A percentile compares a stretch with the other conserved stretches of the same genome.
phyloP scores from a whole-genome alignment of 257 asterid species.

The Solanum commersonii region DNA sequence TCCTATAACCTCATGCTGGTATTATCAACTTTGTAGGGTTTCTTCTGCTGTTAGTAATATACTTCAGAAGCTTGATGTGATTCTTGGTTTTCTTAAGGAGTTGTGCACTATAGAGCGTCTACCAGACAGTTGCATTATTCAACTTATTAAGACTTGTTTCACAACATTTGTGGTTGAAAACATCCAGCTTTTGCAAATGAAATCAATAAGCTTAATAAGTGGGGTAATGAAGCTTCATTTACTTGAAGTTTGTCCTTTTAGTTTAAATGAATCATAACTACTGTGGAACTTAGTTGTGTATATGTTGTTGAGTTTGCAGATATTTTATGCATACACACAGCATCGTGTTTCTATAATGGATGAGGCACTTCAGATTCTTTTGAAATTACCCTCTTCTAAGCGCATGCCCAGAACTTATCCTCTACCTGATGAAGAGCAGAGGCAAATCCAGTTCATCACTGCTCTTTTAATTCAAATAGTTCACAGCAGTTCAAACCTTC shows the following conservation, averaged over 20 bases:
- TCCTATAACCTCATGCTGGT: neutral
- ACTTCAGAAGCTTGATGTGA: constrained; percentile 91
- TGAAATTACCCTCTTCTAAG: constrained; percentile 83
- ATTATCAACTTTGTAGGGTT: constrained; percentile 35
- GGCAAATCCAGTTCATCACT: constrained; percentile 85
- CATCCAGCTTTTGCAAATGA: constrained; percentile 86
- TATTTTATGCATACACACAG: constrained; percentile 57
- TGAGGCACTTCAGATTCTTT: constrained; percentile 80
- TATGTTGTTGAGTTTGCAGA: constrained; percentile 32
- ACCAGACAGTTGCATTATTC: constrained; percentile 92
- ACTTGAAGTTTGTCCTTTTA: neutral
- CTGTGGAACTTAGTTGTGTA: constrained; percentile 9
- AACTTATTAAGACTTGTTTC: constrained; percentile 82
- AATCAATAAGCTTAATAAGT: constrained; percentile 84
- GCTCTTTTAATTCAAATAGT: constrained; percentile 81
- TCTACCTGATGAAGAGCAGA: constrained; percentile 96
- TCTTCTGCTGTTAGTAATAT: constrained; percentile 57
- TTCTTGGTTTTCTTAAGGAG: constrained; percentile 78
- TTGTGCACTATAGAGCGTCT: constrained; percentile 77
- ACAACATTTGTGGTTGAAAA: constrained; percentile 88
- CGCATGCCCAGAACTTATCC: constrained; percentile 85
- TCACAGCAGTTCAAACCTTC: constrained; percentile 88
- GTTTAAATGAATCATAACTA: constrained; percentile 1
- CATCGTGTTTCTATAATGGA: constrained; percentile 92
- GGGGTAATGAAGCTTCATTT: constrained; percentile 52